Conservation (phyloP, 2,329 filamentous ascomycete species). For the Fusarium oligoseptatum region DNA sequence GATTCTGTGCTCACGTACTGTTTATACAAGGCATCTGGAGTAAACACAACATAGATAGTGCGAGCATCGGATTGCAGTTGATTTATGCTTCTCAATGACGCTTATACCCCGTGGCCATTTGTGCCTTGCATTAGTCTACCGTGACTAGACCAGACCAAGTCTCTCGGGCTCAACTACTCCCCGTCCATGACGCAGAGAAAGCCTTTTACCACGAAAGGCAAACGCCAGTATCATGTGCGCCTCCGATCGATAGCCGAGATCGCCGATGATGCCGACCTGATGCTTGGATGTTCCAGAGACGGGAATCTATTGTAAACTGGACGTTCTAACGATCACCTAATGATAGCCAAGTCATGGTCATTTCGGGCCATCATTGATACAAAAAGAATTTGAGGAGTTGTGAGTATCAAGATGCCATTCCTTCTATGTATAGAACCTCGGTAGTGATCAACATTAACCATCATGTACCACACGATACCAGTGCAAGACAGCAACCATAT, state of each 20-base stretch:
- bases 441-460: background rate
- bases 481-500: background rate
- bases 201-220: slow-evolving; percentile 13
- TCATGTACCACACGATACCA: no score
- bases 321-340: background rate
- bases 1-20: background rate
- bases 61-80: background rate
- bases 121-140: slow-evolving; percentile 16
- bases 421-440: background rate
- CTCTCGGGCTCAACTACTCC: slow-evolving; percentile 17
- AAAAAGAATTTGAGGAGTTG: background rate
- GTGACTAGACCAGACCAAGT: background rate
- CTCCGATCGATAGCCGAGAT: background rate
- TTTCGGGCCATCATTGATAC: background rate
- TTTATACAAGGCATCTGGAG: background rate
- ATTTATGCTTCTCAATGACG: slow-evolving; percentile 1
- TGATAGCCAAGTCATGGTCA: background rate
- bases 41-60: background rate
- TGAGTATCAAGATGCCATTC: background rate
- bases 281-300: background rate
- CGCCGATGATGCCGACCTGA: background rate
- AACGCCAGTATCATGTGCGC: slow-evolving; percentile 16
- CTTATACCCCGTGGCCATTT: background rate
- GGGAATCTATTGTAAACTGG: background rate
- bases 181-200: slow-evolving; percentile 14